These are phyloP conservation scores for Rubia peregrina DNA, from an alignment of 305 asterid species.

Conservation along the genomic window DNA sequence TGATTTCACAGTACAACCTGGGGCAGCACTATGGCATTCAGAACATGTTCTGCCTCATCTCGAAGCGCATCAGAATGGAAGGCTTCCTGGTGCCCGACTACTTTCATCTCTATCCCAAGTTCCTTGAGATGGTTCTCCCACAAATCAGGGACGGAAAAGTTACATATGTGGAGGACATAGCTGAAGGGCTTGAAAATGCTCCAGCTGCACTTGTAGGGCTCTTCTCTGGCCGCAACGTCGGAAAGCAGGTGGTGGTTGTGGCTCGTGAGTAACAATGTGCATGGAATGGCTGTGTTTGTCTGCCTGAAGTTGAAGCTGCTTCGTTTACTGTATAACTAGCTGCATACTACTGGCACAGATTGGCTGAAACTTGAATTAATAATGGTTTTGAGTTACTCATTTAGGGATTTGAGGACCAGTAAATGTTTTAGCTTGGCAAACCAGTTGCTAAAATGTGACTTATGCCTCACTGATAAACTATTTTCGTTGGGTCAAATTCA, in stretches of 20 bases:
- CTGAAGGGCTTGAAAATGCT: slow-evolving; percentile 22
- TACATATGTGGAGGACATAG: slow-evolving; percentile 23
- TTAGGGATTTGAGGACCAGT: too few relatives aligned
- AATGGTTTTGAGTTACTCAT: too few relatives aligned
- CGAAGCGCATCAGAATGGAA: slow-evolving; percentile 22
- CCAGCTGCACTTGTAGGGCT: slow-evolving; percentile 27
- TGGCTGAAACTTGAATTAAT: too few relatives aligned
- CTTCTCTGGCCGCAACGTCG: slow-evolving; percentile 25
- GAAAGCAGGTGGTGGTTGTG: slow-evolving; percentile 25
- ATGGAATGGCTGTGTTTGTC: neutral
- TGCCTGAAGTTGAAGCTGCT: too few relatives aligned
- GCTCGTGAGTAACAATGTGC: slow-evolving; percentile 14
- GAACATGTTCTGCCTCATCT: slow-evolving; percentile 17
- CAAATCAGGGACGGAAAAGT: slow-evolving; percentile 19
- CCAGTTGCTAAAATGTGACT: too few relatives aligned
- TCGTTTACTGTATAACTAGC: too few relatives aligned
- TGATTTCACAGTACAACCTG: slow-evolving; percentile 33
- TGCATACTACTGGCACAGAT: too few relatives aligned
- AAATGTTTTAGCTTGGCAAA: too few relatives aligned
- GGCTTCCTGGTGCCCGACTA: slow-evolving; percentile 22
- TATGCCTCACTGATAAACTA: too few relatives aligned
- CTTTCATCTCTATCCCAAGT: slow-evolving; percentile 25
- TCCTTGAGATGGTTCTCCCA: slow-evolving; percentile 21
- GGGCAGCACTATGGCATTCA: slow-evolving; percentile 16
- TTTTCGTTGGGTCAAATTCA: too few relatives aligned